Evolutionary conservation across 192 early-diverging fungal species (phyloP).

Genomic region (Mortierella claussenii): DNA sequence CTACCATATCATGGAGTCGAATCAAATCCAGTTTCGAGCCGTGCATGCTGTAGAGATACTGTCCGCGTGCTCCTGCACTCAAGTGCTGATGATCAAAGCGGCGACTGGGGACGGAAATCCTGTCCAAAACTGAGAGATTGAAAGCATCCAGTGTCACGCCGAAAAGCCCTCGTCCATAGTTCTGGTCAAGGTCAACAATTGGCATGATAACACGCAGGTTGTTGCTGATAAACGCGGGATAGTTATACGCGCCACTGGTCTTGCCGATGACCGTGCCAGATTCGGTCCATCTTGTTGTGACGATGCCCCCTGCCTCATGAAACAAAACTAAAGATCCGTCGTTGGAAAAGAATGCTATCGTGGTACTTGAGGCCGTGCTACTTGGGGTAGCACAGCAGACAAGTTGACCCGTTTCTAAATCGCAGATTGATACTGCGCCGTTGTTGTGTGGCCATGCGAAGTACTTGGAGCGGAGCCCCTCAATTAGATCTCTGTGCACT

Average conservation of each 20-base stretch:
- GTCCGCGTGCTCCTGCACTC: not conserved
- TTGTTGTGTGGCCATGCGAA: not conserved
- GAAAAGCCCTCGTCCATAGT: not conserved
- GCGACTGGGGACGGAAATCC: not conserved
- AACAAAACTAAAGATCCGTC: not conserved
- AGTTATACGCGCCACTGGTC: no score
- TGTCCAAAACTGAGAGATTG: not conserved
- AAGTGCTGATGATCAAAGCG: conserved; percentile 3
- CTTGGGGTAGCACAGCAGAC: not conserved
- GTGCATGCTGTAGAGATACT: not conserved
- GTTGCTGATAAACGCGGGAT: not conserved
- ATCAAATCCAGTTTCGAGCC: conserved; percentile 10
- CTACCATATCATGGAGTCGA: not conserved
- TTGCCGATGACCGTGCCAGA: not conserved
- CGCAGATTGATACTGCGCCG: not conserved
- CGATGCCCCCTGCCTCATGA: not conserved
- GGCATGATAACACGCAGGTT: not conserved
- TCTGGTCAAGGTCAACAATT: not conserved
- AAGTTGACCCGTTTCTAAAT: not conserved
- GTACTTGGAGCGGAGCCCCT: not conserved
- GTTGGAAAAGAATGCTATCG: not conserved
- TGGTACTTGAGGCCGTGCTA: not conserved
- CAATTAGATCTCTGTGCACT: not conserved
- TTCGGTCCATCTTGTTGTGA: not conserved
- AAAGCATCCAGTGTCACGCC: not conserved